phyloP scores from a whole-genome alignment of 371 early-diverging fungal genomes.

The Mucor saturninus region DNA sequence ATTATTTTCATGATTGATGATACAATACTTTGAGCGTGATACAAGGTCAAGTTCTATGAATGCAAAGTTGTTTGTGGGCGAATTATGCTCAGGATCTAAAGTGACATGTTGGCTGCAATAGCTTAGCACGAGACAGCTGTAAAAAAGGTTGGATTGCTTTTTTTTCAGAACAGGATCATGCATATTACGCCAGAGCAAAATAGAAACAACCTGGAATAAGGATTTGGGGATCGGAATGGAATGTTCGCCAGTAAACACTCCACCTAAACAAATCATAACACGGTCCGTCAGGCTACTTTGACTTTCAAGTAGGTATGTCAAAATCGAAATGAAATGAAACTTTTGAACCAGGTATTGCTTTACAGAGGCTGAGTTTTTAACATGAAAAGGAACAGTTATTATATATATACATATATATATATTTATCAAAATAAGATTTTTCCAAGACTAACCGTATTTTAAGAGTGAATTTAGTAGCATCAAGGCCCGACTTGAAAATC shows the following conservation, averaged over 20 bases:
- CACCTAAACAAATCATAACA: slow-evolving; percentile 42
- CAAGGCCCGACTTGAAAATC: slow-evolving; percentile 41
- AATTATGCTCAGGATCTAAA: not conserved
- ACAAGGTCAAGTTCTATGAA: slow-evolving; percentile 43
- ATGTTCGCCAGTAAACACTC: slow-evolving; percentile 20
- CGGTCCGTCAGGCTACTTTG: slow-evolving; percentile 35
- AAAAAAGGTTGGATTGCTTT: slow-evolving; percentile 37
- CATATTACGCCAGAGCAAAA: slow-evolving; percentile 38
- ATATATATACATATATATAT: not conserved
- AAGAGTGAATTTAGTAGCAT: slow-evolving; percentile 35
- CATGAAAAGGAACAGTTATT: not conserved
- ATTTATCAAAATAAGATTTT: not conserved
- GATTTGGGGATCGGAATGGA: slow-evolving; percentile 24
- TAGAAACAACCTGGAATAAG: slow-evolving; percentile 30
- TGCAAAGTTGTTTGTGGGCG: slow-evolving; percentile 8
- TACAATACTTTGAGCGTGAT: slow-evolving; percentile 38
- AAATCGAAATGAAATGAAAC: slow-evolving; percentile 37
- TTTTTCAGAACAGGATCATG: slow-evolving; percentile 17
- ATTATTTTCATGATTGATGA: slow-evolving; percentile 38
- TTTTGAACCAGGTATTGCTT: slow-evolving; percentile 41
- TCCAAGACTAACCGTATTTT: slow-evolving; percentile 33
- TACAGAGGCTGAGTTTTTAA: slow-evolving; percentile 27
- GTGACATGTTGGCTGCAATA: slow-evolving; percentile 33
- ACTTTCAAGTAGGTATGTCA: slow-evolving; percentile 42
- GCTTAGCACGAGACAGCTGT: slow-evolving; percentile 38